Conservation (phyloP, 371 early-diverging fungal species). For the Encephalitozoon intestinalis region DNA sequence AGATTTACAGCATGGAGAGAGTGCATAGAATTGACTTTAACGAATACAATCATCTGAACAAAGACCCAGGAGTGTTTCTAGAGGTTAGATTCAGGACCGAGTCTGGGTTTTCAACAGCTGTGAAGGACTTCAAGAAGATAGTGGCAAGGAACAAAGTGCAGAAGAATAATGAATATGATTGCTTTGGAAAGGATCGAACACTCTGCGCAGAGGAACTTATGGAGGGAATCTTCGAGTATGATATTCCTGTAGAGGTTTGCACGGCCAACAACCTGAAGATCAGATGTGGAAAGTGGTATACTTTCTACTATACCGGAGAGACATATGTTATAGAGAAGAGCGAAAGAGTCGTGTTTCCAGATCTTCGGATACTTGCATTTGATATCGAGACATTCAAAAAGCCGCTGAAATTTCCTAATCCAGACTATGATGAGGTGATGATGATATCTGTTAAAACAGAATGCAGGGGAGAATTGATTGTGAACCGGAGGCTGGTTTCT, state of each 20-base stretch:
- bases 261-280: conserved; percentile 34
- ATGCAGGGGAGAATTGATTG: conserved; percentile 78
- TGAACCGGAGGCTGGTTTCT: conserved; percentile 86
- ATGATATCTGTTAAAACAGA: conserved; percentile 78
- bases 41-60: conserved; percentile 52
- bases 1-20: conserved; percentile 29
- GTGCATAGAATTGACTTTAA: conserved; percentile 39
- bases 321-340: conserved; percentile 19
- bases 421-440: conserved; percentile 82
- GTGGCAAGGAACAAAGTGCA: conserved; percentile 20
- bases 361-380: conserved; percentile 85
- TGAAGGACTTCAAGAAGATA: conserved; percentile 48
- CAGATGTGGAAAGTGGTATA: conserved; percentile 59
- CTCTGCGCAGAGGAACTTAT: background rate
- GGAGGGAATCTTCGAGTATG: conserved; percentile 53
- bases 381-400: conserved; percentile 97
- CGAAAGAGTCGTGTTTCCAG: conserved; percentile 66
- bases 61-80: conserved; percentile 32
- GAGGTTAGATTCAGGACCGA: conserved; percentile 43
- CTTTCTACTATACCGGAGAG: conserved; percentile 47
- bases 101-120: conserved; percentile 1
- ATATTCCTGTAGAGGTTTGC: conserved; percentile 47
- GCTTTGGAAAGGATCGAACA: background rate
- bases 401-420: conserved; percentile 93
- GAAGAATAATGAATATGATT: background rate